Base-by-base conservation (phyloP, 805 yeast genomes). In the Kregervanrija fluxuum region DNA sequence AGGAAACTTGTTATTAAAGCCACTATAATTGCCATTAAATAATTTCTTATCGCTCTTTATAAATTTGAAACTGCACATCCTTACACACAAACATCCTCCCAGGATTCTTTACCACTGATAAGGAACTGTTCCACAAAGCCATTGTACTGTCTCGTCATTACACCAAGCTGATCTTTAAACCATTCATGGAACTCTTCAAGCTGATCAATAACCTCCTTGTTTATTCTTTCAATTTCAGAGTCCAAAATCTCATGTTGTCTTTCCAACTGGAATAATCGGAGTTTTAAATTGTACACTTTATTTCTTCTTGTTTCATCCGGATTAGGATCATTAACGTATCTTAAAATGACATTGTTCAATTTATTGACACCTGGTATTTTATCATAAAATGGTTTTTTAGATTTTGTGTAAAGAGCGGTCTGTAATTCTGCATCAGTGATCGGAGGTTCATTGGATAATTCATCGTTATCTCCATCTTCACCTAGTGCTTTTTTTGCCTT, bases 361-460 rank as follows among this genome's bases (percentile, higher is more conserved):
- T 56, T 63, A 38, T 54, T 62, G 31, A 66, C 48, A 3, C 68
- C 69, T 1, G 70, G 70, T 8, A 65, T 62, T 36, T 59, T 65
- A 11, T 56, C 64, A 42, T 55, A 61, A 22, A 54, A 50, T 13
- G 61, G 46, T 37, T 60, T 56, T 38, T 59, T 54, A 1, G 62
- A 53, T 45, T 56, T 52, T 40, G 56, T 44, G 33, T 56, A 62
- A 38, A 60, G 45, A 4, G 62, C 61, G 41, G 61, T 53, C 41
- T 60, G 66, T 32, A 62, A 46, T 43, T 61, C 65, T 12, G 59
- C 54, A 41, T 64, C 67, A 1, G 67, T 54, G 33, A 64, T 51
- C 5, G 64, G 65, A 4, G 56, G 44, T 13, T 60, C 62, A 30
- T 30, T 17, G 28, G 15, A n/a, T 3, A 35, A 40, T 10, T 42